Base-by-base conservation (phyloP, 2,329 filamentous ascomycete genomes). In the Aspergillus sclerotialis region DNA sequence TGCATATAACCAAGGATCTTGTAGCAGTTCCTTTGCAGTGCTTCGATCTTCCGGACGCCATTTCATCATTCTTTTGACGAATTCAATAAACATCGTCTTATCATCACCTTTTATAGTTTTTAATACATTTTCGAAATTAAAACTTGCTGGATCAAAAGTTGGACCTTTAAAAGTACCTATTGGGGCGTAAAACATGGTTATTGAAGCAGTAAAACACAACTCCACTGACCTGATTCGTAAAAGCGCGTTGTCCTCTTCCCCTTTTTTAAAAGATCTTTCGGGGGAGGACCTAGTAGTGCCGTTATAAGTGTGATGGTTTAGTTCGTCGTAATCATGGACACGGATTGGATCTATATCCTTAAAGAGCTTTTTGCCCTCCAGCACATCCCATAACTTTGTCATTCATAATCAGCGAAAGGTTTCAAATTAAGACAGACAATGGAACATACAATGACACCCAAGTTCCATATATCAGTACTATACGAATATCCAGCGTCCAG, bases 391-490 rank as follows among this genome's bases (percentile, higher is more conserved):
- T 37, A 57, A 35, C 46, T 48, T 30, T 27, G 12, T 24, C 38
- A 25, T n/a, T n/a, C n/a, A n/a, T n/a, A n/a, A 16, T 40, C 18
- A 33, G 33, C 11, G 14, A 14, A 30, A 30, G 27, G 28, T n/a
- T n/a, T n/a, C n/a, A 25, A 27, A 5, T 23, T 25, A 10, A 12
- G 10, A 6, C 11, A 27, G 19, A 18, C 19, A 4, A 7, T 2
- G 32, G 30, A 13, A 34, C 36, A 24, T 52, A 55, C 54, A 52
- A 63, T 54, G 14, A 55, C 52, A 4, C 55, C 60, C 18, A 63
- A 38, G 33, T 50, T 61, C 60, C 53, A 63, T 29, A 62, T 60
- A 40, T 63, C 56, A 28, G 55, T 56, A 30, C 55, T 57, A 45
- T 60, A 61, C 5, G 50, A 48, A 43, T 49, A 63, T 0, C 55